These are phyloP conservation scores for Astrothelium macrocarpum DNA, from an alignment of 495 filamentous ascomycete species.

Conservation along the genomic window DNA sequence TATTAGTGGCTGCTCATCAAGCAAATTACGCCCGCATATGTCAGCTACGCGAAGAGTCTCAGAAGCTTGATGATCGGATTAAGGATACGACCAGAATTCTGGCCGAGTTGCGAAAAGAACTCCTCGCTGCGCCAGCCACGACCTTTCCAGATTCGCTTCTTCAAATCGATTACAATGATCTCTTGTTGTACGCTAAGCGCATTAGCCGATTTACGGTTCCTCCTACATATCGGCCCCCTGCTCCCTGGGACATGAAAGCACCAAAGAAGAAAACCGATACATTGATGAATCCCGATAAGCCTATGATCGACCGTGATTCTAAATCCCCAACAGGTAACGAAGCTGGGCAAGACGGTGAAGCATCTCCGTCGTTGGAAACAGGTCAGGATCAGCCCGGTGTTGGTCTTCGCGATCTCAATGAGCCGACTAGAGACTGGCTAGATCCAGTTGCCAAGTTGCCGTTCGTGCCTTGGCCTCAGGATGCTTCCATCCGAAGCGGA, in stretches of 20 bases:
- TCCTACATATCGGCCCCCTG: conserved; percentile 43
- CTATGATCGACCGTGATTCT: conserved; percentile 12
- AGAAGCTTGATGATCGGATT: conserved; percentile 51
- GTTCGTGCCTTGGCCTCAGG: conserved; percentile 62
- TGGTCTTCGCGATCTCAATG: neutral
- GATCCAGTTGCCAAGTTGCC: conserved; percentile 39
- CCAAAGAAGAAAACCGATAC: conserved; percentile 19
- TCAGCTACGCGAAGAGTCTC: conserved; percentile 49
- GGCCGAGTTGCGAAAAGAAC: conserved; percentile 56
- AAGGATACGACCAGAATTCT: conserved; percentile 50
- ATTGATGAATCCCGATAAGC: neutral
- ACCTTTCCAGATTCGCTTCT: conserved; percentile 32
- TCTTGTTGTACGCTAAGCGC: conserved; percentile 61
- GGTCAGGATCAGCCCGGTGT: conserved; percentile 14
- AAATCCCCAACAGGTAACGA: conserved; percentile 4
- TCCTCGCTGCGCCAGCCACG: conserved; percentile 49
- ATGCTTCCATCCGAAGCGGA: conserved; percentile 52
- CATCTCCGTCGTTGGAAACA: conserved; percentile 18
- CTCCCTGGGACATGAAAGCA: conserved; percentile 17
- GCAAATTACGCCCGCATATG: conserved; percentile 54
- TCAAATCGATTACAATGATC: conserved; percentile 51
- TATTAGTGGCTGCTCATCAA: conserved; percentile 57
- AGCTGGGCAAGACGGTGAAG: conserved; percentile 18
- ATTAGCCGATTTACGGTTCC: conserved; percentile 66
- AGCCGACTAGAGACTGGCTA: conserved; percentile 36